Evolutionary conservation across 2,329 filamentous ascomycete genomes (phyloP).

Genomic region (Cyphellophora attinorum): DNA sequence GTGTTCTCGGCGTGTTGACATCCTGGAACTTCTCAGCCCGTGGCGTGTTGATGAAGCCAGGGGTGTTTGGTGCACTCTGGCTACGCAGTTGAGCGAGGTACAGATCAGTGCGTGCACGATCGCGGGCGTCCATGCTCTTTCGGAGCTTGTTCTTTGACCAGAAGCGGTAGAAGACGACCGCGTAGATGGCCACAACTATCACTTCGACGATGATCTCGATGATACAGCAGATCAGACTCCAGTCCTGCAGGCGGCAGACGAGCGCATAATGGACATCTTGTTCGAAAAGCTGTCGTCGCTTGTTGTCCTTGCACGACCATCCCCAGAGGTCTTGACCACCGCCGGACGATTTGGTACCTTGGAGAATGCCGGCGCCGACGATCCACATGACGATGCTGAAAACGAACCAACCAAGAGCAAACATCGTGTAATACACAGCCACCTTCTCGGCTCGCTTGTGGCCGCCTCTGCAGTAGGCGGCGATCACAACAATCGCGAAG

Average conservation of each 20-base stretch:
- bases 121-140: slow-evolving; percentile 93
- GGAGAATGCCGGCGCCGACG: slow-evolving; percentile 72
- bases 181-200: slow-evolving; percentile 87
- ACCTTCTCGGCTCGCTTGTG: slow-evolving; percentile 86
- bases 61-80: slow-evolving; percentile 91
- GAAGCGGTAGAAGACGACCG: slow-evolving; percentile 91
- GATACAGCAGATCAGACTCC: slow-evolving; percentile 90
- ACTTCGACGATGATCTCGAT: slow-evolving; percentile 92
- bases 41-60: slow-evolving; percentile 67
- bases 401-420: slow-evolving; percentile 87
- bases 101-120: slow-evolving; percentile 86
- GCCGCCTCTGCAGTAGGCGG: slow-evolving; percentile 79
- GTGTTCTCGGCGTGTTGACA: slow-evolving; percentile 45
- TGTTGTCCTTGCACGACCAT: slow-evolving; percentile 92
- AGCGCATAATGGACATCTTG: slow-evolving; percentile 80
- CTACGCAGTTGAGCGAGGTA: slow-evolving; percentile 76
- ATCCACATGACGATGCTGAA: slow-evolving; percentile 90
- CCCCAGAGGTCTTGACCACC: slow-evolving; percentile 90
- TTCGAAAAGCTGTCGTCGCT: slow-evolving; percentile 64
- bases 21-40: slow-evolving; percentile 33
- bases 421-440: slow-evolving; percentile 88
- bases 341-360: slow-evolving; percentile 63
- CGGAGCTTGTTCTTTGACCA: slow-evolving; percentile 90
- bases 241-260: slow-evolving; percentile 88
- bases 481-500: slow-evolving; percentile 70